These are phyloP conservation scores for Plasmodium malariae DNA, from an alignment of 169 alveolate genomes.

Conservation along the genomic window DNA sequence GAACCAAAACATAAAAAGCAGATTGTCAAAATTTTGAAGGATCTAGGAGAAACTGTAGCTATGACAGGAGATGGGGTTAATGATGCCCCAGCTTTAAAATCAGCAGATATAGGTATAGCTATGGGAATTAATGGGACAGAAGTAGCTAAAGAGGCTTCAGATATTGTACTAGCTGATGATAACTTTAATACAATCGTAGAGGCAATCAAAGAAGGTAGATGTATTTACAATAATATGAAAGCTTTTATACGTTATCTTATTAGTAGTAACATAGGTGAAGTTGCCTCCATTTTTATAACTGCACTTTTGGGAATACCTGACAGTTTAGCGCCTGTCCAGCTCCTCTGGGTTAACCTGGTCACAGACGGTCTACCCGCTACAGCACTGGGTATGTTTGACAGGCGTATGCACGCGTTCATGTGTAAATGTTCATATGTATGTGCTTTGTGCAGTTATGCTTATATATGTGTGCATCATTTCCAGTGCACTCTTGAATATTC, in stretches of 20 bases:
- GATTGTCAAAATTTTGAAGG: slow-evolving; percentile 95
- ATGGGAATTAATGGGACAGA: slow-evolving; percentile 99
- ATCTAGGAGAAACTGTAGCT: slow-evolving; percentile 96
- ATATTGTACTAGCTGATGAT: slow-evolving; percentile 99
- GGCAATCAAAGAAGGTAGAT: slow-evolving; percentile 99
- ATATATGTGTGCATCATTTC: background rate
- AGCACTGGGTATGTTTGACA: slow-evolving; percentile 90
- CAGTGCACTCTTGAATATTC: too few relatives aligned
- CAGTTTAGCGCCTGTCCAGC: slow-evolving; percentile 98
- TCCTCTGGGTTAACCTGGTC: slow-evolving; percentile 99
- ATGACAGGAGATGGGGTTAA: slow-evolving; percentile 99
- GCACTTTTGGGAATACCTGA: slow-evolving; percentile 99
- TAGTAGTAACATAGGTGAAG: slow-evolving; percentile 99
- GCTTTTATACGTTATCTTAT: slow-evolving; percentile 98
- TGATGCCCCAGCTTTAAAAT: slow-evolving; percentile 99
- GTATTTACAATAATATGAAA: slow-evolving; percentile 98
- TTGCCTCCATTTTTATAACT: slow-evolving; percentile 98
- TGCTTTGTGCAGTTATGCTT: background rate
- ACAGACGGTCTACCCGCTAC: slow-evolving; percentile 99
- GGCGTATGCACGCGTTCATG: background rate
- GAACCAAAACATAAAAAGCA: slow-evolving; percentile 99
- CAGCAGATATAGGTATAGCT: slow-evolving; percentile 98
- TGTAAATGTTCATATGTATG: background rate
- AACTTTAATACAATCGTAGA: slow-evolving; percentile 98
- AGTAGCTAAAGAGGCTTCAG: slow-evolving; percentile 99